Conservation (phyloP, 2,329 filamentous ascomycete genomes). For the Grosmannia serpens region DNA sequence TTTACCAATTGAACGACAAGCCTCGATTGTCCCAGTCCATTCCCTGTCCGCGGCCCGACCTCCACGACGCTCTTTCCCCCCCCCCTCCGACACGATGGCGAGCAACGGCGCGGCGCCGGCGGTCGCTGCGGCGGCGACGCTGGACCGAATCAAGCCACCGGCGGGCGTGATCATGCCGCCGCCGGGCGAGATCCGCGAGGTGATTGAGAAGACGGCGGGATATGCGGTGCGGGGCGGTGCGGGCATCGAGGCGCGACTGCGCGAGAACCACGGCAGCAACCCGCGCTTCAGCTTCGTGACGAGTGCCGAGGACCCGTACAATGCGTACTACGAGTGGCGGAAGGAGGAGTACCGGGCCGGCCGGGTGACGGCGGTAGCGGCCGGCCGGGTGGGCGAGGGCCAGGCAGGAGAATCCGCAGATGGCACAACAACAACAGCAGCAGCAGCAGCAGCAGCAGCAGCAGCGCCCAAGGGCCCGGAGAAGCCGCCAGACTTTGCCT, state of each 20-base stretch:
- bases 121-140: conserved; percentile 31
- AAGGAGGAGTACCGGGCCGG: conserved; percentile 76
- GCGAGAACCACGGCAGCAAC: conserved; percentile 71
- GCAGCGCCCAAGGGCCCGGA: conserved; percentile 66
- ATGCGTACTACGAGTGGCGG: conserved; percentile 84
- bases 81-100: background rate
- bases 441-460: conserved; percentile 25
- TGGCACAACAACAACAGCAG: conserved; percentile 30
- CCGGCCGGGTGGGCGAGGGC: conserved; percentile 59
- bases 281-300: conserved; percentile 92
- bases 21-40: too few relatives aligned
- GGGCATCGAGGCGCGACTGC: conserved; percentile 71
- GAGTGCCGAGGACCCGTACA: conserved; percentile 67
- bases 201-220: conserved; percentile 89
- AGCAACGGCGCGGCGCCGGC: conserved; percentile 26
- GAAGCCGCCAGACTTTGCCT: conserved; percentile 77
- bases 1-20: too few relatives aligned
- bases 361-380: conserved; percentile 65
- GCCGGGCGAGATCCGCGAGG: conserved; percentile 64
- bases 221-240: conserved; percentile 64
- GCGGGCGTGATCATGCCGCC: conserved; percentile 79
- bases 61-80: background rate
- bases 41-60: background rate
- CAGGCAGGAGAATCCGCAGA: conserved; percentile 27
- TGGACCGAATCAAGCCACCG: conserved; percentile 66